Evolutionary conservation across 2,329 filamentous ascomycete genomes (phyloP).

Genomic region (Ophiostoma montium): DNA sequence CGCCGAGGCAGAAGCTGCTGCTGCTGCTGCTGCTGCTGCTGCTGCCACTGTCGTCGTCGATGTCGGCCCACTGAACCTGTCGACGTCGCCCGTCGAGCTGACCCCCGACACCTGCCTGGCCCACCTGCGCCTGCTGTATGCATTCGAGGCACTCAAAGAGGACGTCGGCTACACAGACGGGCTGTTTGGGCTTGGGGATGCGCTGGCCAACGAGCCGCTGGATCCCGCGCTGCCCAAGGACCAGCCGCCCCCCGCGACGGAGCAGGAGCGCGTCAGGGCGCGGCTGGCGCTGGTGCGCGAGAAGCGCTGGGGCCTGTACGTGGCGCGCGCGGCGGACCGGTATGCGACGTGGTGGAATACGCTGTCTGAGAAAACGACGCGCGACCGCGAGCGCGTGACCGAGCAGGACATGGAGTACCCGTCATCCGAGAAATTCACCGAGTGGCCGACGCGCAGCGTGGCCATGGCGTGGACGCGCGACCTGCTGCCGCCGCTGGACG

Average conservation of each 20-base stretch:
- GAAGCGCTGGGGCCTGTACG: constrained; percentile 60
- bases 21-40: neutral
- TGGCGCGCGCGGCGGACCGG: constrained; percentile 52
- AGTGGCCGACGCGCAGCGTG: constrained; percentile 19
- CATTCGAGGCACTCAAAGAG: constrained; percentile 53
- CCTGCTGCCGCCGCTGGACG: constrained; percentile 32
- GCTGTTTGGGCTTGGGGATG: constrained; percentile 49
- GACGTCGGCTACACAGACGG: constrained; percentile 51
- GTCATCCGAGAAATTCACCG: constrained; percentile 16
- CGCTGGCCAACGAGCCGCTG: constrained; percentile 11
- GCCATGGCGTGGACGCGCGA: neutral
- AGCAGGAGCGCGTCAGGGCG: constrained; percentile 24
- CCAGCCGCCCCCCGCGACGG: constrained; percentile 4
- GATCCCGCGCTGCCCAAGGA: constrained; percentile 1
- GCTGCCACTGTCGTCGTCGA: neutral
- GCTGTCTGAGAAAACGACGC: no score
- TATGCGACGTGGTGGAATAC: constrained; percentile 53
- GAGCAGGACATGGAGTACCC: constrained; percentile 20
- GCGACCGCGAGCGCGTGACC: no score
- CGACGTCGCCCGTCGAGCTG: neutral
- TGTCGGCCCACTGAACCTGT: neutral
- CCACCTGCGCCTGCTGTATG: constrained; percentile 59
- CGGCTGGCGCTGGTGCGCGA: constrained; percentile 44
- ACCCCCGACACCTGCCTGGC: constrained; percentile 45
- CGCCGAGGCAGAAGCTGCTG: neutral